Conservation (phyloP, 1,284 basidiomycete species). For the Hymenochaete sp. region DNA sequence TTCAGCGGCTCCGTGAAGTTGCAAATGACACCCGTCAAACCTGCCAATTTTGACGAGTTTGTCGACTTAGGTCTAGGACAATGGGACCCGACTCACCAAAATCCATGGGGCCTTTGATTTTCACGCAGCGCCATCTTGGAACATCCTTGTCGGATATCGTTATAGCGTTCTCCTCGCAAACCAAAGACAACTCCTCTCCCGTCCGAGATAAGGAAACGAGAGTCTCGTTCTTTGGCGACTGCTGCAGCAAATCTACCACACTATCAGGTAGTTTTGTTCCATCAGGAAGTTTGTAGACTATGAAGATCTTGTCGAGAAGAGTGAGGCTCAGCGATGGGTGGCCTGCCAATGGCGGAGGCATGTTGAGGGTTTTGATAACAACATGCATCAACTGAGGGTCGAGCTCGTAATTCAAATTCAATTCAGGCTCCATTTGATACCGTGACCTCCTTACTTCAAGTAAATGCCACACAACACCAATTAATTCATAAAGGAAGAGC, state of each 20-base stretch:
- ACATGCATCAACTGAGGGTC: no score
- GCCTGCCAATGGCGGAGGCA: slow-evolving; percentile 43
- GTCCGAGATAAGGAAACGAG: slow-evolving; percentile 56
- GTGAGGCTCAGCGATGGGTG: slow-evolving; percentile 42
- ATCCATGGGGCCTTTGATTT: slow-evolving; percentile 58
- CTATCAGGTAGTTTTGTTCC: slow-evolving; percentile 24
- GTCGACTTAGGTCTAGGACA: background rate
- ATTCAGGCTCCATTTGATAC: no score
- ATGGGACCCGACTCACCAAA: slow-evolving; percentile 36
- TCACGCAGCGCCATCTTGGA: slow-evolving; percentile 49
- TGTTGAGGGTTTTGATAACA: no score
- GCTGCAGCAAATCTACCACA: slow-evolving; percentile 18
- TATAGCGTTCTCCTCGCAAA: slow-evolving; percentile 32
- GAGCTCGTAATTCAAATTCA: no score
- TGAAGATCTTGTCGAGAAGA: slow-evolving; percentile 47
- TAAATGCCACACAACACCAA: no score
- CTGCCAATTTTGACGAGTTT: slow-evolving; percentile 25
- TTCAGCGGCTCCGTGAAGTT: slow-evolving; percentile 51
- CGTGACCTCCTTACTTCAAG: no score
- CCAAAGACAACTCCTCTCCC: slow-evolving; percentile 51
- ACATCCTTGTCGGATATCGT: slow-evolving; percentile 26
- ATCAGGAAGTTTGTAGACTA: slow-evolving; percentile 43
- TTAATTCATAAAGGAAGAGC: slow-evolving; percentile 20
- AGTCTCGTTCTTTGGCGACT: slow-evolving; percentile 21
- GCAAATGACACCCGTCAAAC: slow-evolving; percentile 50